Evolutionary conservation across 805 yeast species (phyloP).

Genomic region (Lipomyces chichibuensis): DNA sequence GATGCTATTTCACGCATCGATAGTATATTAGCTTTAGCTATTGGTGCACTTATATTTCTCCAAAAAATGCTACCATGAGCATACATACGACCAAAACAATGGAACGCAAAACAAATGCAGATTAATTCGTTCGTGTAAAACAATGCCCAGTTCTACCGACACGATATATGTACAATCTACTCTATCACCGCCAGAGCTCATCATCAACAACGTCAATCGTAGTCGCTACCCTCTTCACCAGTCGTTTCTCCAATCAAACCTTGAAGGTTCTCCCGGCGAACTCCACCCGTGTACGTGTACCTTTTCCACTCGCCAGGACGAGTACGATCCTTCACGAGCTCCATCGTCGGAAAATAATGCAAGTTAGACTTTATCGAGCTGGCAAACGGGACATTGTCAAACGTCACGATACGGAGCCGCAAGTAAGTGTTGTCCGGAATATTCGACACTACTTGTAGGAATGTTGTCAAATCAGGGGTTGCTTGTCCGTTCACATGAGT

Average conservation of each 20-base stretch:
- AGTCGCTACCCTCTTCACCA: neutral
- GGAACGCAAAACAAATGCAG: neutral
- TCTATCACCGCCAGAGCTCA: neutral
- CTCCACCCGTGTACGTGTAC: constrained; percentile 24
- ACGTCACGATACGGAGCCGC: constrained; percentile 77
- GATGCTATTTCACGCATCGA: neutral
- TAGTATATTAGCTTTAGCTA: neutral
- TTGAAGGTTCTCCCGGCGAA: constrained; percentile 5
- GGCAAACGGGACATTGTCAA: constrained; percentile 85
- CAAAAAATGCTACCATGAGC: neutral
- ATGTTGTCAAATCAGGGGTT: constrained; percentile 70
- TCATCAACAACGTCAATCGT: neutral
- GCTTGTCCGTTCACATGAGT: constrained; percentile 83
- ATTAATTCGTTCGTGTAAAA: neutral
- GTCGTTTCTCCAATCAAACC: neutral
- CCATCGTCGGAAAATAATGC: constrained; percentile 75
- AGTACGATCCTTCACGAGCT: constrained; percentile 41
- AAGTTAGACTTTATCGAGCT: constrained; percentile 82
- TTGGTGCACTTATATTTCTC: neutral
- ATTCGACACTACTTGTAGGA: constrained; percentile 63
- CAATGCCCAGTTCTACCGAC: neutral
- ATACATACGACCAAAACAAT: neutral
- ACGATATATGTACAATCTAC: neutral
- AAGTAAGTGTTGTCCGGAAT: constrained; percentile 82
- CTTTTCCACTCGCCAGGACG: constrained; percentile 25